A percentile compares a stretch with the other conserved stretches of the same genome.
These are phyloP conservation scores for Pestalotiopsis sp. DNA, from an alignment of 2,329 filamentous ascomycete species.

Conservation along the genomic window DNA sequence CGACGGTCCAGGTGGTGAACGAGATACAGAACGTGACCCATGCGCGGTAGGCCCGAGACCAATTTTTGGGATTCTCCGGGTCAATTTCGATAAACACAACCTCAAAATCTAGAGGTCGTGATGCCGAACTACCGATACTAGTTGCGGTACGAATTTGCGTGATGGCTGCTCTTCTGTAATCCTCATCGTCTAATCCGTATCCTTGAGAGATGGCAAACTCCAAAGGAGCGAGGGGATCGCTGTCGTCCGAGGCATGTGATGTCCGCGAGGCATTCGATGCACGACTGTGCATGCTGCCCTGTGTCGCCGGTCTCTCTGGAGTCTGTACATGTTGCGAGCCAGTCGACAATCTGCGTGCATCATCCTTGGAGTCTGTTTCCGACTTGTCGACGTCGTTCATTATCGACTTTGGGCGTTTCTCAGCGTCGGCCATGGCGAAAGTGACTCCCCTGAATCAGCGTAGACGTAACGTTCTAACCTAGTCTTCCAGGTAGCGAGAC, in stretches of 20 bases:
- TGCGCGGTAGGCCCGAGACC: constrained; percentile 52
- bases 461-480: too few relatives aligned
- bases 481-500: background rate
- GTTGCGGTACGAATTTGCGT: constrained; percentile 41
- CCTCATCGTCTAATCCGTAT: constrained; percentile 35
- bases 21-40: constrained; percentile 47
- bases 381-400: background rate
- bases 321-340: background rate
- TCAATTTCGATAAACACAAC: constrained; percentile 69
- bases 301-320: background rate
- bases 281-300: background rate
- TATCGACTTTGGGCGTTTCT: background rate
- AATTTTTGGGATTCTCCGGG: constrained; percentile 66
- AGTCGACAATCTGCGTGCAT: background rate
- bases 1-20: constrained; percentile 50
- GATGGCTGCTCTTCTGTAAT: constrained; percentile 41
- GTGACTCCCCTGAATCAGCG: background rate
- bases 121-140: constrained; percentile 42
- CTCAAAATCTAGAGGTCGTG: constrained; percentile 63
- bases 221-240: constrained; percentile 23
- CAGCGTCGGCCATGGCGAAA: background rate
- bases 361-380: background rate
- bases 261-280: background rate
- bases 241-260: constrained; percentile 26
- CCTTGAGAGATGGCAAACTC: constrained; percentile 25